These are phyloP conservation scores for Diaporthe sp. DNA, from an alignment of 2,329 filamentous ascomycete species.

Conservation along the genomic window DNA sequence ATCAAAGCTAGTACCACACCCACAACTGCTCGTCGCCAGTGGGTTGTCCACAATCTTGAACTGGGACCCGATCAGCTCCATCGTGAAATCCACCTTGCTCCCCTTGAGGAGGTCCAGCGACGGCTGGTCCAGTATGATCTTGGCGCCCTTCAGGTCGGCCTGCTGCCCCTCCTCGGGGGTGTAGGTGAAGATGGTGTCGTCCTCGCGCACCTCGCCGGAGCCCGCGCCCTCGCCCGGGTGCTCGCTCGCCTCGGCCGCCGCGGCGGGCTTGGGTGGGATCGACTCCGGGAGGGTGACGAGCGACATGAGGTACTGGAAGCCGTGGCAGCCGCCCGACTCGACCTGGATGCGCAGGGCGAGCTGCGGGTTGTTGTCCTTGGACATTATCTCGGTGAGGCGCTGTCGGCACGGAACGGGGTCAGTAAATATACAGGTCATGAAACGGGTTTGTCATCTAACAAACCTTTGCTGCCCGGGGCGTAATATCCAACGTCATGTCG, in stretches of 20 bases:
- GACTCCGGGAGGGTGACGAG: conserved; percentile 73
- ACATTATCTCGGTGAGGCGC: conserved; percentile 84
- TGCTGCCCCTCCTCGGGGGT: conserved; percentile 61
- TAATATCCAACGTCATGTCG: conserved; percentile 87
- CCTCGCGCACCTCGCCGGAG: conserved; percentile 67
- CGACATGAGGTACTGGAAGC: conserved; percentile 97
- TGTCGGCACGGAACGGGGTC: conserved; percentile 46
- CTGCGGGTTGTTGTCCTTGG: conserved; percentile 79
- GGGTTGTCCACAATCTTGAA: conserved; percentile 98
- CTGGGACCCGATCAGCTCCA: conserved; percentile 89
- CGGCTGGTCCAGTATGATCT: conserved; percentile 88
- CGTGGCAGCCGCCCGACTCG: conserved; percentile 94
- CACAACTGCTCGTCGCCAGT: conserved; percentile 91
- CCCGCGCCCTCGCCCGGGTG: conserved; percentile 49
- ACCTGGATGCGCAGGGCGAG: conserved; percentile 93
- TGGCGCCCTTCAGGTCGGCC: conserved; percentile 64
- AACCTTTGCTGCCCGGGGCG: conserved; percentile 84
- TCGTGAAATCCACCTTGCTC: conserved; percentile 96
- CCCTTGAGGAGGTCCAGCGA: conserved; percentile 91
- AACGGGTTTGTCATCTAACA: conserved; percentile 40
- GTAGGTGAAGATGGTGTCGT: conserved; percentile 90
- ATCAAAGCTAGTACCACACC: conserved; percentile 98
- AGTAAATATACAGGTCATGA: background rate
- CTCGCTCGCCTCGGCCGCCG: conserved; percentile 35
- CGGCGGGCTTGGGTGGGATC: conserved; percentile 44